Conservation (phyloP, 768 basidiomycete species). For the Nevesoporus exiguus region DNA sequence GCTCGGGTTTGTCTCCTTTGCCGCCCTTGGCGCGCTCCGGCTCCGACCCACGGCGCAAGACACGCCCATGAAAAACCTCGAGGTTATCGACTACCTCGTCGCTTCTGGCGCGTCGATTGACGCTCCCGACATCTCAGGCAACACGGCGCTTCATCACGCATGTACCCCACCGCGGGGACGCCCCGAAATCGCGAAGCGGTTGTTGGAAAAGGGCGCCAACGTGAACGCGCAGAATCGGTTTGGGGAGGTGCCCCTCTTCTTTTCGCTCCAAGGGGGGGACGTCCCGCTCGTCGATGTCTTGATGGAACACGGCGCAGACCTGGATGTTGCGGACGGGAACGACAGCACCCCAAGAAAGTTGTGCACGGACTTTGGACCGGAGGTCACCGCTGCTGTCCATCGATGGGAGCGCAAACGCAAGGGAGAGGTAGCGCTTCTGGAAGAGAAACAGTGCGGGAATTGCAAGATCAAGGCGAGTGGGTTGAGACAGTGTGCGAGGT, state of each 20-base stretch:
- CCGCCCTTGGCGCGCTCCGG: conserved; percentile 41
- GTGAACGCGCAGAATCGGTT: conserved; percentile 48
- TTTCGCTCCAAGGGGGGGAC: conserved; percentile 34
- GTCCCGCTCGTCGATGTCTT: conserved; percentile 39
- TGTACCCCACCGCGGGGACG: conserved; percentile 29
- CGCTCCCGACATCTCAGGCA: conserved; percentile 43
- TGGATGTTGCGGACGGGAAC: conserved; percentile 40
- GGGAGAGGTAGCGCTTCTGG: conserved; percentile 40
- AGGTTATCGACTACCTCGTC: conserved; percentile 41
- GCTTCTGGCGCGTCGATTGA: conserved; percentile 39
- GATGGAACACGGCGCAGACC: conserved; percentile 47
- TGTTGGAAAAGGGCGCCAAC: conserved; percentile 48
- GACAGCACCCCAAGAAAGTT: conserved; percentile 32
- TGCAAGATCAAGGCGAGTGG: conserved; percentile 31
- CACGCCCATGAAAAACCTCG: conserved; percentile 26
- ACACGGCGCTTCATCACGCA: conserved; percentile 49
- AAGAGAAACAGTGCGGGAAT: conserved; percentile 43
- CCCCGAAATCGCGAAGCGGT: conserved; percentile 33
- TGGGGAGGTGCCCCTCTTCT: conserved; percentile 42
- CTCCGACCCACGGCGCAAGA: conserved; percentile 16
- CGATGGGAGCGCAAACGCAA: conserved; percentile 47
- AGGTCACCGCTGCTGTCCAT: conserved; percentile 41
- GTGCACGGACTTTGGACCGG: conserved; percentile 38
- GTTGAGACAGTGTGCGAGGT: conserved; percentile 43
- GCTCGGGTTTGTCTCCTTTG: conserved; percentile 40